A percentile compares a stretch with the other conserved stretches of the same genome.
Evolutionary conservation across 208 protist genomes (phyloP).

Genomic region (Crithidia expoeki): DNA sequence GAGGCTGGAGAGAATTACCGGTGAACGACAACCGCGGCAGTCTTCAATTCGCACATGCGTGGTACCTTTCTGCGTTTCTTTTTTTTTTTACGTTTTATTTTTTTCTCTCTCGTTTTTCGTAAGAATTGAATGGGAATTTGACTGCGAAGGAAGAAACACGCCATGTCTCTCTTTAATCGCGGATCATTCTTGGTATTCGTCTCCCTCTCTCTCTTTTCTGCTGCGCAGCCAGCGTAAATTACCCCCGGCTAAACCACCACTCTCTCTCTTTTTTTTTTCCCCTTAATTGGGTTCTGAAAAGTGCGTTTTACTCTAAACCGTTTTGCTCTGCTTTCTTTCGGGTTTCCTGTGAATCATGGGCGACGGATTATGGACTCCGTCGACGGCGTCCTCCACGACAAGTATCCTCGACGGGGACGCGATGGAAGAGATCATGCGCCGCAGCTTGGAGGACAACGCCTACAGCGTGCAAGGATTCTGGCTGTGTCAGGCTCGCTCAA

Average conservation of each 20-base stretch:
- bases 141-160: too few species aligned
- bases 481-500: conserved; percentile 37
- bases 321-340: neutral
- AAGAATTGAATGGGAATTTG: too few species aligned
- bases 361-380: conserved; percentile 20
- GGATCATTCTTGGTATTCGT: too few species aligned
- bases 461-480: conserved; percentile 41
- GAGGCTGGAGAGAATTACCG: too few species aligned
- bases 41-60: too few species aligned
- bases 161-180: too few species aligned
- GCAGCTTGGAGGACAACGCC: conserved; percentile 36
- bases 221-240: neutral
- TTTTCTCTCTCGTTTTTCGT: neutral
- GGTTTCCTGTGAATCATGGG: conserved; percentile 3
- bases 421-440: conserved; percentile 32
- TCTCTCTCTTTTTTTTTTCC: too few species aligned
- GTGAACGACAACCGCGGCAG: too few species aligned
- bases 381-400: conserved; percentile 1
- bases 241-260: too few species aligned
- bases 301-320: neutral
- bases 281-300: too few species aligned
- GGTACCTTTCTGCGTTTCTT: neutral
- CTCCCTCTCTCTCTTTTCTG: neutral
- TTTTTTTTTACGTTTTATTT: neutral
- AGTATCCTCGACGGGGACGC: conserved; percentile 18